A percentile compares a stretch with the other conserved stretches of the same genome.
These are phyloP conservation scores for Pelargonium fulgidum DNA, from an alignment of 441 rosid genomes.

Conservation along the genomic window DNA sequence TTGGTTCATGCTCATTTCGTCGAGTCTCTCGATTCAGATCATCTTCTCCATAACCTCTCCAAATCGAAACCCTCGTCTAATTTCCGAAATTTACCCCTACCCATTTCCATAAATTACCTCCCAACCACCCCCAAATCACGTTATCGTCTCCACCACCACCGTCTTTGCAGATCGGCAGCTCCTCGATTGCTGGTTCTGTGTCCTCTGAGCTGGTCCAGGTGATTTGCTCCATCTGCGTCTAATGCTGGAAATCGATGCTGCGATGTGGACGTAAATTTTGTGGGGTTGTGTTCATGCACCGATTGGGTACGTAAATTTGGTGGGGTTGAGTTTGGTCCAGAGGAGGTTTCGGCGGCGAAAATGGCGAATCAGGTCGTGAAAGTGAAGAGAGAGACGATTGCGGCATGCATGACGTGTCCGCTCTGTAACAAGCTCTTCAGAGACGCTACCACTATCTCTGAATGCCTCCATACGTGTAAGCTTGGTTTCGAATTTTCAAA, in stretches of 20 bases:
- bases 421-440: constrained; percentile 54
- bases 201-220: background rate
- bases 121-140: background rate
- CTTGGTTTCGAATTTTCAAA: constrained; percentile 10
- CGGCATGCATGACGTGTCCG: constrained; percentile 70
- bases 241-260: background rate
- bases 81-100: background rate
- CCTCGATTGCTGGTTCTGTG: background rate
- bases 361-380: constrained; percentile 51
- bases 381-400: constrained; percentile 64
- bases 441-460: constrained; percentile 81
- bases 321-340: background rate
- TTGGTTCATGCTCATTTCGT: too few relatives aligned
- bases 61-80: background rate
- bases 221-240: background rate
- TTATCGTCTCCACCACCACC: background rate
- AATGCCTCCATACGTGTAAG: constrained; percentile 90
- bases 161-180: background rate
- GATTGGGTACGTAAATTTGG: background rate
- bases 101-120: background rate
- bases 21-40: too few relatives aligned
- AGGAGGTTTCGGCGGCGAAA: constrained; percentile 18
- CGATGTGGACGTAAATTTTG: background rate
- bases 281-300: background rate
- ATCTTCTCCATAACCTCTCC: too few relatives aligned